Evolutionary conservation across 495 filamentous ascomycete species (phyloP), one percentile per base, ranked within the genome.

Genomic region (Hypoxylon subgilvum): DNA sequence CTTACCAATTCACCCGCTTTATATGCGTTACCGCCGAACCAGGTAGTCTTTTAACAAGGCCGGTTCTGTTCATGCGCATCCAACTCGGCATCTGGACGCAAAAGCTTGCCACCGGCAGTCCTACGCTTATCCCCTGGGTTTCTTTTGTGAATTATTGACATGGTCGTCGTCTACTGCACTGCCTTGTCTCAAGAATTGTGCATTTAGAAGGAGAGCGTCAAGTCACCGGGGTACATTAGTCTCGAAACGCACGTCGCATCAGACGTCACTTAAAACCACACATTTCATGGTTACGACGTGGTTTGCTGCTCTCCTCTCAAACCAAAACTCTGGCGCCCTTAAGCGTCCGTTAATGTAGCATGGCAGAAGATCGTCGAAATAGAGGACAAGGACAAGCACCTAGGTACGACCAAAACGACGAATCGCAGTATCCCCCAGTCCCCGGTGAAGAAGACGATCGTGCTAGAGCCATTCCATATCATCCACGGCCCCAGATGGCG

Each of bases 381-480:
- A 67, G 67, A 69, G 72, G 64, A 63, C 70, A 74, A 69, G 72
- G 64, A 63, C 70, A 74, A 45, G 68, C 66, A 12, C 61, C 69
- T 50, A 72, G 71, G 59, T 70, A 75, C 40, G 60, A 64, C 12
- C 61, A 67, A 27, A 50, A 51, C 50, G 68, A 73, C 32, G 73
- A 76, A 18, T 72, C 75, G 31, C 72, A 76, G 43, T 80, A 82
- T 61, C 75, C 74, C n/a, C 74, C 78, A 23, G 70, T 76, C 46
- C 71, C 78, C 6, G 73, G 70, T 13, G 79, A 81, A 42, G 73
- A 77, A 48, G 74, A 77, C 54, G 74, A 77, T 23, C 74, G 71
- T 21, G 56, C 58, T 7, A 67, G 72, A 61, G 66, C 69, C 13
- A 71, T 71, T 54, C 71, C 65, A 21, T 72, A 68, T 49, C 69